Evolutionary conservation across 2,329 filamentous ascomycete genomes (phyloP).

Genomic region (Intubia oerlemansii): DNA sequence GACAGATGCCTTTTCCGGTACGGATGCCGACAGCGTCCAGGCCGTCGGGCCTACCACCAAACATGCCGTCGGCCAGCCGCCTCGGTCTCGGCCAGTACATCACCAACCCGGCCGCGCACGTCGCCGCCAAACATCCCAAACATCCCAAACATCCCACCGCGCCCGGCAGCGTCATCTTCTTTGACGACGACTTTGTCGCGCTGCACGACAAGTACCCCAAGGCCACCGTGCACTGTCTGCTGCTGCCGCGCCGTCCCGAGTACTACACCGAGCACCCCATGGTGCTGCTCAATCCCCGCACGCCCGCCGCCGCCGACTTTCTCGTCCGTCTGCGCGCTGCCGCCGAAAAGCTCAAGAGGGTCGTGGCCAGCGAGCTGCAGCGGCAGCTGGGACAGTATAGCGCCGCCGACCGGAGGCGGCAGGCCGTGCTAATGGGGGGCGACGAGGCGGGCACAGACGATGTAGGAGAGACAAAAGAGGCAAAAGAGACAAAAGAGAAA

Average conservation of each 20-base stretch:
- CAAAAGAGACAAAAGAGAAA: too few species aligned
- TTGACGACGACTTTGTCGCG: conserved; percentile 47
- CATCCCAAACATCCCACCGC: too few species aligned
- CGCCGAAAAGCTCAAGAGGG: conserved; percentile 32
- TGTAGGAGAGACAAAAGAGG: too few species aligned
- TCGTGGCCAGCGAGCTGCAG: conserved; percentile 58
- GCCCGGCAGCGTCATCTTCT: conserved; percentile 30
- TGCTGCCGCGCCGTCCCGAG: conserved; percentile 52
- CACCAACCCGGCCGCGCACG: conserved; percentile 35
- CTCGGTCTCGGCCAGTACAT: conserved; percentile 53
- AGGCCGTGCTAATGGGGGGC: conserved; percentile 42
- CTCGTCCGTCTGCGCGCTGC: conserved; percentile 40
- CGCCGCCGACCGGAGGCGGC: conserved; percentile 36
- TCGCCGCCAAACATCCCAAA: conserved; percentile 12
- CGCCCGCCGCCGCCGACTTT: conserved; percentile 32
- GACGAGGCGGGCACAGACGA: conserved; percentile 43
- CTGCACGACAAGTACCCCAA: conserved; percentile 80
- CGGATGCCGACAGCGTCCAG: too few species aligned
- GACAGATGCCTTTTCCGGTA: too few species aligned
- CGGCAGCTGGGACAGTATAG: conserved; percentile 45
- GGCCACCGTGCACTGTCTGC: conserved; percentile 60
- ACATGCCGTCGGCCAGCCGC: too few species aligned
- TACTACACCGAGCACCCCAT: conserved; percentile 50
- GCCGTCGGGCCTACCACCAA: too few species aligned
- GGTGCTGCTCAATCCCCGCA: conserved; percentile 36